Base-by-base conservation (phyloP, 2,329 filamentous ascomycete genomes). In the Aureobasidium mangrovei region DNA sequence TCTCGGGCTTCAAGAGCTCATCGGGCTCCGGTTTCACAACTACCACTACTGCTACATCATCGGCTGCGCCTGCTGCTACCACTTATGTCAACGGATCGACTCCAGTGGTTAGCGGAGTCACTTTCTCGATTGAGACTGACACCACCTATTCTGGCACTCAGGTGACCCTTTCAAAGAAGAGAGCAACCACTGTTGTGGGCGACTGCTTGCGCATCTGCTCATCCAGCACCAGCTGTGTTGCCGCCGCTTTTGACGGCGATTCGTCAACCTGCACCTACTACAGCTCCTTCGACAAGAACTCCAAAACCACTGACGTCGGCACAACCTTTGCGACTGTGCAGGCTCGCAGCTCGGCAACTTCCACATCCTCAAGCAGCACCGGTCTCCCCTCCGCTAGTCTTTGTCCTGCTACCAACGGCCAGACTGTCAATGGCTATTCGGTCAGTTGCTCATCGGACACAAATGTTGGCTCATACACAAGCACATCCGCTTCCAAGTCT, bases 341-440 rank as follows among this genome's bases (percentile, higher is more conserved):
- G 10, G 7, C 32, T 35, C 32, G 32, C 10, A 52, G 3, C 35
- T 35, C 43, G 6, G 29, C 38, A n/a, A 40, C 36, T 31, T 29
- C 41, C 24, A 38, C 33, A 26, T 42, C 48, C 9, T 49, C 33
- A 7, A 52, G 38, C 47, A 26, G 38, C 57, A 4, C 57, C n/a
- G 43, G 48, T 26, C 44, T 60, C 24, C 54, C 56, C 7, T 55
- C 46, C 57, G 47, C 49, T 31, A 54, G 7, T 10, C 55, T 59
- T 40, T 59, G 57, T 43, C 57, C 57, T 1, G 40, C 33, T 7
- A 56, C 56, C 12, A 60, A 65, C 35, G 57, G 55, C 35, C 63
- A 54, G 26, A 55, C 55, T 4, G 60, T 64, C 42, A 59, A 51
- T 12, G 60, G 56, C 6, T 58, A 59, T 40, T 49, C 48, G 12